Conservation (phyloP, 75 land plant genomes). For the Cupressus sempervirens region DNA sequence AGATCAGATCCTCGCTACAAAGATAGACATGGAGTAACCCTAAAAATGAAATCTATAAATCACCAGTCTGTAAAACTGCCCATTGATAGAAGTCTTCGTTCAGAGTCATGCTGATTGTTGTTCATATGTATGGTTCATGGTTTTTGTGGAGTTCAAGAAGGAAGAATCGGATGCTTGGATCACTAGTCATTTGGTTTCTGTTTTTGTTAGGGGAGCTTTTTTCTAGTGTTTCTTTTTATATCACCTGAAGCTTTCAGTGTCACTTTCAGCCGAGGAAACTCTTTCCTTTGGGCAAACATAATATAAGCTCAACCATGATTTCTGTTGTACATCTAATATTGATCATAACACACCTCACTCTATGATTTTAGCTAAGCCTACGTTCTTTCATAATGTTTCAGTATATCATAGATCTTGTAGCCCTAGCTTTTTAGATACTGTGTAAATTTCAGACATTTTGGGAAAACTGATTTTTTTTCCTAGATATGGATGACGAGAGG, state of each 20-base stretch:
- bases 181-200: not conserved
- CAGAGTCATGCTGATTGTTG: too few species aligned
- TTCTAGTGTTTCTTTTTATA: not conserved
- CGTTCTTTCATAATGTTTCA: too few species aligned
- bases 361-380: too few species aligned
- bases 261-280: not conserved
- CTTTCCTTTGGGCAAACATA: not conserved
- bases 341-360: too few species aligned
- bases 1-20: not conserved
- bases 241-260: not conserved
- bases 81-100: too few species aligned
- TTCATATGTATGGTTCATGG: too few species aligned
- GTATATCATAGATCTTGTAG: too few species aligned
- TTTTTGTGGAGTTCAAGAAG: not conserved
- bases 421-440: too few species aligned
- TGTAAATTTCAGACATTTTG: too few species aligned
- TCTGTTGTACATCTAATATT: not conserved
- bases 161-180: not conserved
- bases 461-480: too few species aligned
- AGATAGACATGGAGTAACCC: not conserved
- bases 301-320: not conserved
- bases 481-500: too few species aligned
- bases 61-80: too few species aligned
- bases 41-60: not conserved
- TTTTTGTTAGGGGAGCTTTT: constrained; percentile 2